Percentiles rank a stretch among this genome's conserved stretches.
phyloP scores from a whole-genome alignment of 2,329 filamentous ascomycete species.

The Endoconidiophora laricicola region DNA sequence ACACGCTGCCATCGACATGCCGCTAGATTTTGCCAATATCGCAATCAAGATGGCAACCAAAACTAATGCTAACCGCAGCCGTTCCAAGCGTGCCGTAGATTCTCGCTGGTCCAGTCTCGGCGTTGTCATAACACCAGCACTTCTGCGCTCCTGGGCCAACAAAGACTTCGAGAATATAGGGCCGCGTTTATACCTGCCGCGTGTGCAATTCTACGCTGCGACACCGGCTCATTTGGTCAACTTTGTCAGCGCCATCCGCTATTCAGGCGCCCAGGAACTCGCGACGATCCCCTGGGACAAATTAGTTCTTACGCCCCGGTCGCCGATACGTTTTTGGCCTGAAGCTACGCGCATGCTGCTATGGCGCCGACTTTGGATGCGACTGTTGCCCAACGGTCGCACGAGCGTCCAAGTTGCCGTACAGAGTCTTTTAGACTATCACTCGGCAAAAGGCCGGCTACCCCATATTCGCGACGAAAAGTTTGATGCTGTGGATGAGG shows the following conservation, averaged over 20 bases:
- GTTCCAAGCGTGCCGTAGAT: neutral
- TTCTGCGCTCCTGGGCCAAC: slow-evolving; percentile 8
- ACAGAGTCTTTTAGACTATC: slow-evolving; percentile 9
- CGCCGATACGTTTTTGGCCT: slow-evolving; percentile 1
- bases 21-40: slow-evolving; percentile 1
- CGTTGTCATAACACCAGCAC: slow-evolving; percentile 6
- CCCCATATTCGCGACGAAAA: slow-evolving; percentile 6
- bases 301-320: neutral
- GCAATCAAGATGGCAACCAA: neutral
- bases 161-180: slow-evolving; percentile 9
- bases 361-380: slow-evolving; percentile 6
- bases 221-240: neutral
- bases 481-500: slow-evolving; percentile 6
- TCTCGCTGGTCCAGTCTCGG: slow-evolving; percentile 1
- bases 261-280: slow-evolving; percentile 2
- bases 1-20: neutral
- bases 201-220: slow-evolving; percentile 3
- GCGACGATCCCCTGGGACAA: slow-evolving; percentile 6
- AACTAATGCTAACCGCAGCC: neutral
- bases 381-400: slow-evolving; percentile 1
- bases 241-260: slow-evolving; percentile 8
- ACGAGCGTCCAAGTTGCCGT: slow-evolving; percentile 6
- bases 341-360: slow-evolving; percentile 9
- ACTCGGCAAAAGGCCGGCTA: slow-evolving; percentile 6
- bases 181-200: slow-evolving; percentile 4